Evolutionary conservation across 106 monocot species (phyloP).

Genomic region (Platanthera guangdongensis): DNA sequence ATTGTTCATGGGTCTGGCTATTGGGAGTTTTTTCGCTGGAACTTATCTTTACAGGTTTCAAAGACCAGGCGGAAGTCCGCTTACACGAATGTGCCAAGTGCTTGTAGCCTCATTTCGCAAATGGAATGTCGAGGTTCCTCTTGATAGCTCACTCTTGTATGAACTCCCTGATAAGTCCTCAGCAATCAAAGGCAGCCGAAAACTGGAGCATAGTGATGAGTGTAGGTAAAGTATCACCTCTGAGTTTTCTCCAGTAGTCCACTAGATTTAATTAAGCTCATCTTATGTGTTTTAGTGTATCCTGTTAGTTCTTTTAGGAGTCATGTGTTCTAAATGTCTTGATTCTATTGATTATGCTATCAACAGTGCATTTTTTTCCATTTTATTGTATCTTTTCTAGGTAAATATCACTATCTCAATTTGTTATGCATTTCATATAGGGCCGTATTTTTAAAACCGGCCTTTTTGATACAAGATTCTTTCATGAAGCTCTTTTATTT

Average conservation of each 20-base stretch:
- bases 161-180: conserved; percentile 59
- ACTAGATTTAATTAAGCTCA: neutral
- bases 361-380: neutral
- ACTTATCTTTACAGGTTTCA: conserved; percentile 70
- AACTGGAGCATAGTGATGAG: conserved; percentile 72
- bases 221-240: conserved; percentile 32
- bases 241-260: neutral
- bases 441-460: too few species aligned
- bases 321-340: neutral
- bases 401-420: too few species aligned
- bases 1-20: conserved; percentile 82
- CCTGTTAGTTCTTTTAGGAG: neutral
- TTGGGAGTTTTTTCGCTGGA: conserved; percentile 59
- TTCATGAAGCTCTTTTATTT: too few species aligned
- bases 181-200: conserved; percentile 82
- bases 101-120: conserved; percentile 63
- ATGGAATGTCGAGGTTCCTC: conserved; percentile 45
- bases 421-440: too few species aligned
- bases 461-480: too few species aligned
- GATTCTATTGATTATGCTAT: neutral
- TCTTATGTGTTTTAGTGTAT: neutral
- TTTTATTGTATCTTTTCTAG: neutral
- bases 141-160: conserved; percentile 60
- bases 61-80: conserved; percentile 78
- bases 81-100: conserved; percentile 82